Evolutionary conservation across 495 filamentous ascomycete species (phyloP).

Genomic region (Aspergillus cavernicola): DNA sequence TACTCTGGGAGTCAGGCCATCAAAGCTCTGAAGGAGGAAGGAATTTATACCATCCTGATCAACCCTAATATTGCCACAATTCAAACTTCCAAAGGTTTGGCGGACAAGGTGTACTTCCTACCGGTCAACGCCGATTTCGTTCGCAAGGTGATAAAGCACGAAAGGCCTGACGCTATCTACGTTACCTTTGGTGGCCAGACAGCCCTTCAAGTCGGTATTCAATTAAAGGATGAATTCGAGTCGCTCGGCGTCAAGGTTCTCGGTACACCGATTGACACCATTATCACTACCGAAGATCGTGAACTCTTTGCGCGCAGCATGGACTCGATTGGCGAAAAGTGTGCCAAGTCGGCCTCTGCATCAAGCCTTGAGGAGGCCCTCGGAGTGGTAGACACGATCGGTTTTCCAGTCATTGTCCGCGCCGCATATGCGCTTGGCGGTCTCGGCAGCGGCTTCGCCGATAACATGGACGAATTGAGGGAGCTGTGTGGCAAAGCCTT

Average conservation of each 20-base stretch:
- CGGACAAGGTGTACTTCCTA: constrained; percentile 98
- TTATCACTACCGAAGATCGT: constrained; percentile 96
- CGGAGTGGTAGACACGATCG: constrained; percentile 78
- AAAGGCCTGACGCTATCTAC: constrained; percentile 95
- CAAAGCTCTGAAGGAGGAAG: constrained; percentile 96
- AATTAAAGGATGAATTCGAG: constrained; percentile 95
- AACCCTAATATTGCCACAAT: constrained; percentile 99
- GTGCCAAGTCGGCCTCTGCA: constrained; percentile 93
- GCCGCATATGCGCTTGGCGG: constrained; percentile 96
- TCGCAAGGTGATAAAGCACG: constrained; percentile 91
- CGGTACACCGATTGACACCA: constrained; percentile 94
- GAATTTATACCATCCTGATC: constrained; percentile 91
- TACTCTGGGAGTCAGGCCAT: constrained; percentile 92
- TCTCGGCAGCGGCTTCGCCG: constrained; percentile 91
- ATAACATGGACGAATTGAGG: constrained; percentile 79
- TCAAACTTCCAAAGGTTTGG: constrained; percentile 91
- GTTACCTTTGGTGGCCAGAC: constrained; percentile 97
- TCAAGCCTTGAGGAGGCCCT: constrained; percentile 82
- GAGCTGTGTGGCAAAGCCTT: constrained; percentile 95
- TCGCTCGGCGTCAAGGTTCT: constrained; percentile 85
- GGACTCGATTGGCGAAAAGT: constrained; percentile 97
- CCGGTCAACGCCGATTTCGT: constrained; percentile 96
- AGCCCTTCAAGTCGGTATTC: constrained; percentile 88
- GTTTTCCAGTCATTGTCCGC: constrained; percentile 94
- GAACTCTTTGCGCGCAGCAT: constrained; percentile 96